Base-by-base conservation (phyloP, 805 yeast species). In the Middelhovenomyces tepae region DNA sequence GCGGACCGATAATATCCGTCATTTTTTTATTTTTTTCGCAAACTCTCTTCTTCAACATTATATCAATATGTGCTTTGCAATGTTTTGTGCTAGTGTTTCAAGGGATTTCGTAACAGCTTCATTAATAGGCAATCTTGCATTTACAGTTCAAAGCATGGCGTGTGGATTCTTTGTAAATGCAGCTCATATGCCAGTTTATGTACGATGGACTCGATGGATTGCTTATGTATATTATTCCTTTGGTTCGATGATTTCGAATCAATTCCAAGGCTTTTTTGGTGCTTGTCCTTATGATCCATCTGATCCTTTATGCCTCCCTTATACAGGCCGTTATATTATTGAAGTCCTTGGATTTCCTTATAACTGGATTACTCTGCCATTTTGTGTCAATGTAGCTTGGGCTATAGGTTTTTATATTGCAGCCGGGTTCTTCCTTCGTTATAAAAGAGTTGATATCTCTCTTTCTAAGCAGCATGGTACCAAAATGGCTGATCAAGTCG, bases 161-260 rank as follows among this genome's bases (percentile, higher is more conserved):
- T 77, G 84, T 53, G 95, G 94, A 1, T 81, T 73, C 55, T 83
- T 79, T 48, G 80, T 78, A 15, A 82, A 83, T 52, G 73, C 86
- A 1, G 61, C 64, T 5, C 65, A 72, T 1, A 67, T 83, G 75
- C 94, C 94, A 0, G 93, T 81, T 1, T 85, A 85, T 47, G 93
- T 84, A 6, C 64, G 84, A 22, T 84, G 95, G 95, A 68, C 78
- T 4, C 81, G 78, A 50, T 84, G 80, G 54, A 60, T 77, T 36
- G 77, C 89, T 0, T 80, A 71, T 50, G 65, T 78, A 33, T 85
- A 87, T 83, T 84, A 79, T 49, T 77, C 76, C 0, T 80, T 79
- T 54, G 91, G 91, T 2, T 76, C 75, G 2, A 47, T 77, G 36
- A 47, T 69, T 25, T 67, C 86, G 0, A 79, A 76, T 48, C 77